Base-by-base conservation (phyloP, 1,139 yeast genomes). In the Blastobotrys petasosporus region DNA sequence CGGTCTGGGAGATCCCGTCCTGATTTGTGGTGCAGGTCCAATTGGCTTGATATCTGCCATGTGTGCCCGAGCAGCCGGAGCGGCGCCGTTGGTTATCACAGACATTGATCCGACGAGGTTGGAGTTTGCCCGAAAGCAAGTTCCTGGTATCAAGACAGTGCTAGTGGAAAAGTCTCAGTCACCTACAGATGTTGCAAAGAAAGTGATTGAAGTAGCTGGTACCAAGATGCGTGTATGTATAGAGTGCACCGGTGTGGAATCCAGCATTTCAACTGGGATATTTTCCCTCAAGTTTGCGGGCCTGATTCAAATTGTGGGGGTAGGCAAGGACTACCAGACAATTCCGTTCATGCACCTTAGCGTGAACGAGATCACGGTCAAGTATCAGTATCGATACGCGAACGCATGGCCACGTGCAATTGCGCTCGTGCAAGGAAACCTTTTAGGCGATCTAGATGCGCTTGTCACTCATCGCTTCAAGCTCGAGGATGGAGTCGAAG, bases 21-120 rank as follows among this genome's bases (percentile, higher is more conserved):
- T 81, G 35, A 84, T 88, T 3, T 83, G 85, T 56, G 97, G 97
- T 44, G 96, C 95, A 29, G 97, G 97, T 10, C 96, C 97, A 8
- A 92, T 88, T 51, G 97, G 97, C 32, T 68, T 88, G 42, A 71
- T 88, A 51, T 73, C 82, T 44, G 95, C 94, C 32, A 77, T 84
- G 36, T 82, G 82, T 31, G 94, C 94, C 16, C 75, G 75, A 47
- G 85, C 90, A 11, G 85, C 83, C 55, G 97, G 97, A 32, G 95
- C 96, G 5, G 70, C 81, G 32, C 74, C 76, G 30, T 76, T 85
- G 41, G 72, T 80, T 54, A 73, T 83, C 49, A 77, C 83, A 38
- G 94, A 85, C 42, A 51, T 59, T 23, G 54, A 51, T 31, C 52
- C 51, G 28, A 47, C 49, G 7, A 48, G 61, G 37, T 51, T 59